These are phyloP conservation scores for Myxozyma melibiosi DNA, from an alignment of 805 yeast genomes.

Conservation along the genomic window DNA sequence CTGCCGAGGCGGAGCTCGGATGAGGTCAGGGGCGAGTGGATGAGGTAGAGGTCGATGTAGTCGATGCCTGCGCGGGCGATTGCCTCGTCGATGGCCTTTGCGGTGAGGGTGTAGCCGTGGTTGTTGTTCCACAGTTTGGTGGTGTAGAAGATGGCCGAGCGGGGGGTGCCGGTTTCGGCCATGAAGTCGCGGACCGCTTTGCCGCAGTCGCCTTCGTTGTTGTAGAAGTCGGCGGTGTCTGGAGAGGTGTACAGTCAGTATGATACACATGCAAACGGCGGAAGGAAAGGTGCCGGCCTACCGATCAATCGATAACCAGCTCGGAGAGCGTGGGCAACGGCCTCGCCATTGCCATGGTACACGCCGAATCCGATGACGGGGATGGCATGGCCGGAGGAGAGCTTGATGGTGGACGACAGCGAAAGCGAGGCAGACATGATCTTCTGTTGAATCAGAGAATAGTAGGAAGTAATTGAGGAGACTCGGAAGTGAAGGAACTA, in stretches of 20 bases:
- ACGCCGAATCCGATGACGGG: slow-evolving; percentile 28
- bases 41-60: slow-evolving; percentile 73
- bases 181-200: slow-evolving; percentile 60
- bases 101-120: slow-evolving; percentile 61
- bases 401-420: slow-evolving; percentile 7
- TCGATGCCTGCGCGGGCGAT: slow-evolving; percentile 55
- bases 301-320: slow-evolving; percentile 73
- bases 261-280: neutral
- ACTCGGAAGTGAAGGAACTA: no score
- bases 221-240: slow-evolving; percentile 66
- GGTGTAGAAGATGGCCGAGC: slow-evolving; percentile 62
- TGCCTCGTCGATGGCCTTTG: slow-evolving; percentile 59
- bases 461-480: no score
- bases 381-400: slow-evolving; percentile 13
- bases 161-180: slow-evolving; percentile 53
- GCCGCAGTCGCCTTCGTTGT: slow-evolving; percentile 63
- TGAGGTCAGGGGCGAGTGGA: slow-evolving; percentile 52
- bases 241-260: neutral
- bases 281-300: no score
- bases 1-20: slow-evolving; percentile 48
- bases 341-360: slow-evolving; percentile 32
- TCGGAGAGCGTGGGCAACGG: slow-evolving; percentile 60
- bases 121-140: slow-evolving; percentile 74
- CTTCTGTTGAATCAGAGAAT: neutral
- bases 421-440: slow-evolving; percentile 6